Base-by-base conservation (phyloP, 2,329 filamentous ascomycete genomes). In the Ophidiomyces ophidiicola region DNA sequence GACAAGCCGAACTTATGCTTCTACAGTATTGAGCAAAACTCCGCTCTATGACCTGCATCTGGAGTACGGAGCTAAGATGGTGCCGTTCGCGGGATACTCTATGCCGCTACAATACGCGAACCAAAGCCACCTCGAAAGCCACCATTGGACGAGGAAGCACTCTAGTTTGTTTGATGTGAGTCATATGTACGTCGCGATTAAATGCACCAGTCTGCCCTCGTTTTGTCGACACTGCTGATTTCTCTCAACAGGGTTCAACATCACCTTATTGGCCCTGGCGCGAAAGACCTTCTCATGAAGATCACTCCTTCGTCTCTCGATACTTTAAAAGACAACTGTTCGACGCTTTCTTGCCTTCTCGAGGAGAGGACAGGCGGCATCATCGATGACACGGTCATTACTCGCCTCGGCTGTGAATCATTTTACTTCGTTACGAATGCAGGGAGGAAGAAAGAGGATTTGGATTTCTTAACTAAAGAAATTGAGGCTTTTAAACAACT, bases 391-490 rank as follows among this genome's bases (percentile, higher is more conserved):
- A 86, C 82, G 3, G 80, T 98, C 51, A 79, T 98, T 53, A 92
- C 87, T 4, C 74, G 81, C 45, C 70, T 93, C n/a, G 72, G 69
- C 18, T 69, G 72, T 40, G 74, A 85, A 43, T 63, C 72, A 39
- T 96, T 87, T 68, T 94, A 94, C 62, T 78, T 96, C 42, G 90
- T 98, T 45, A 93, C 87, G 47, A 98, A 98, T 59, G 90, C 88
- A 18, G 90, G 78, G 25, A 94, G 87, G 61, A 73, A 86, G 39
- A 80, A 86, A 32, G 94, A 94, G 66, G 88, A 96, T 62, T 69
- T 82, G 44, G 72, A 69, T 36, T 96, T 87, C 61, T 64, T 98
- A 14, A 68, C 68, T 31, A 67, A 74, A 44, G 75, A 93, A 59
- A 71, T 94, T 36, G 66, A 69, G 7, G 64, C 65, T 32, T 79